phyloP scores from a whole-genome alignment of 2,329 filamentous ascomycete genomes.

The Helotiales sp. region DNA sequence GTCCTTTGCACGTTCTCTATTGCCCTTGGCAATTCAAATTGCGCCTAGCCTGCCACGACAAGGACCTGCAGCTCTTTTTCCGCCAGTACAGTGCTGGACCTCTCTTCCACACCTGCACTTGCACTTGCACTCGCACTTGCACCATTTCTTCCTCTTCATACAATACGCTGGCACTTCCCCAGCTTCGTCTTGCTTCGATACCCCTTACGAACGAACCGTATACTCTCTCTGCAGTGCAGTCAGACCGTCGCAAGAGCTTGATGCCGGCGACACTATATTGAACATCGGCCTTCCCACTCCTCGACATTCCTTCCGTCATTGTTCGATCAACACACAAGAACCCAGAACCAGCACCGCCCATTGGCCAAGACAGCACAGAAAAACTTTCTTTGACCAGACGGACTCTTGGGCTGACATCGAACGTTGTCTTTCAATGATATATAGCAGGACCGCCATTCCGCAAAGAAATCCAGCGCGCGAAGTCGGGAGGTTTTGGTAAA shows the following conservation, averaged over 20 bases:
- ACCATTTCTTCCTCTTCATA: background rate
- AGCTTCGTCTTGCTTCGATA: conserved; percentile 1
- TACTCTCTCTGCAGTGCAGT: conserved; percentile 4
- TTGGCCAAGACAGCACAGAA: conserved; percentile 27
- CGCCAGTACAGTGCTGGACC: conserved; percentile 10
- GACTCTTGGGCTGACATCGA: conserved; percentile 29
- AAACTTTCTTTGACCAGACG: conserved; percentile 25
- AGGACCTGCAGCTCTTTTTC: background rate
- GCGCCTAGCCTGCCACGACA: conserved; percentile 11
- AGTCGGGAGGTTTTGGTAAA: conserved; percentile 18
- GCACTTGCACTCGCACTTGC: background rate
- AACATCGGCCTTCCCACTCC: conserved; percentile 5
- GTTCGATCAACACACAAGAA: background rate
- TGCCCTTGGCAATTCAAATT: conserved; percentile 13
- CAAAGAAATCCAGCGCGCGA: conserved; percentile 31
- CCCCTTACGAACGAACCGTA: background rate
- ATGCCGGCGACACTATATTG: conserved; percentile 19
- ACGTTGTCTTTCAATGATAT: conserved; percentile 28
- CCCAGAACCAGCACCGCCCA: conserved; percentile 24
- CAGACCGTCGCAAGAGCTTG: conserved; percentile 22
- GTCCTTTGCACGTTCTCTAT: background rate
- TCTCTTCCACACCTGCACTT: background rate
- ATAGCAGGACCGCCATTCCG: conserved; percentile 32
- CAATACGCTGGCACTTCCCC: conserved; percentile 3
- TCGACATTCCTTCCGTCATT: conserved; percentile 13